These are phyloP conservation scores for Leptographium wingfieldii DNA, from an alignment of 2,329 filamentous ascomycete species.

Conservation along the genomic window DNA sequence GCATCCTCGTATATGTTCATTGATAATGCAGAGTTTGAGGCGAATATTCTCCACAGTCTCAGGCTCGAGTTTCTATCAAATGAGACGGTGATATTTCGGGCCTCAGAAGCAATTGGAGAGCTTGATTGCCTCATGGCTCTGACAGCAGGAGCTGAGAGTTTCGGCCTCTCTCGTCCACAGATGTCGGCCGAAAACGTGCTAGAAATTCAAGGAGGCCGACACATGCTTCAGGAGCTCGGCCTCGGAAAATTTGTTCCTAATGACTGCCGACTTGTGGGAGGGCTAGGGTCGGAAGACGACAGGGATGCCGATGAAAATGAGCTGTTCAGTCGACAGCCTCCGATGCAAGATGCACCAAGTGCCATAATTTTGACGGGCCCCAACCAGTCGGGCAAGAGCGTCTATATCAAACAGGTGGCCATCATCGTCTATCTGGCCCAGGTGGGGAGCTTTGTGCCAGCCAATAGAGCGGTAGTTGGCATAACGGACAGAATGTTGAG, in stretches of 20 bases:
- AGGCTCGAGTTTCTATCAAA: slow-evolving; percentile 57
- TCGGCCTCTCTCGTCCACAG: slow-evolving; percentile 56
- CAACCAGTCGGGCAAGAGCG: slow-evolving; percentile 93
- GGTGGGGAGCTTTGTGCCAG: slow-evolving; percentile 84
- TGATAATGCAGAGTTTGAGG: slow-evolving; percentile 37
- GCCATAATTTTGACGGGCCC: slow-evolving; percentile 80
- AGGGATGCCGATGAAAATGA: neutral
- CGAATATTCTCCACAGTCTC: slow-evolving; percentile 73
- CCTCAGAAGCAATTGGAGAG: slow-evolving; percentile 75
- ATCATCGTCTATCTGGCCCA: slow-evolving; percentile 88
- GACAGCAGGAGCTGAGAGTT: slow-evolving; percentile 60
- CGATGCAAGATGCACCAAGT: slow-evolving; percentile 32
- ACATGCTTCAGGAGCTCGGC: slow-evolving; percentile 75
- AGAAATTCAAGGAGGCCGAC: slow-evolving; percentile 64
- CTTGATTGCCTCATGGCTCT: slow-evolving; percentile 78
- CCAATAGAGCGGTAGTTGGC: slow-evolving; percentile 61
- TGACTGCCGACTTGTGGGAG: slow-evolving; percentile 56
- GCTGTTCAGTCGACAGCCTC: neutral
- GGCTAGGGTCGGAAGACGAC: slow-evolving; percentile 24
- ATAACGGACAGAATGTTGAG: slow-evolving; percentile 89
- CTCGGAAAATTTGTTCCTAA: slow-evolving; percentile 77
- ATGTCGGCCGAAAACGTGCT: slow-evolving; percentile 62
- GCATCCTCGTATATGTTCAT: neutral
- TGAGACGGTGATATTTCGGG: slow-evolving; percentile 49
- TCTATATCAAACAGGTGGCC: slow-evolving; percentile 88